Evolutionary conservation across 345 rosid genomes (phyloP).

Genomic region (Durio zibethinus): DNA sequence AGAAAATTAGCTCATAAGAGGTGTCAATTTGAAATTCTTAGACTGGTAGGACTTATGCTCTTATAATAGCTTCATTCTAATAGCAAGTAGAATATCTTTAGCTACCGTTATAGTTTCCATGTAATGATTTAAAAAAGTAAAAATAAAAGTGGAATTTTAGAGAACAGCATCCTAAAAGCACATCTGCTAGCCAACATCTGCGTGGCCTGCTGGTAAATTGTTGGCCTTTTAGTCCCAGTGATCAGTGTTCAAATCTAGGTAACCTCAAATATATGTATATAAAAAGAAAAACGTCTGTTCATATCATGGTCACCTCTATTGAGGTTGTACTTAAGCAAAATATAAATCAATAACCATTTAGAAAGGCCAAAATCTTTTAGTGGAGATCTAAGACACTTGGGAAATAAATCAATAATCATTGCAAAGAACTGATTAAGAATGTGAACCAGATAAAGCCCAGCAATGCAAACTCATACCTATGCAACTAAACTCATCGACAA

Average conservation of each 20-base stretch:
- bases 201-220: no score
- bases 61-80: neutral
- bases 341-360: neutral
- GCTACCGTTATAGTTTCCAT: neutral
- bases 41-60: neutral
- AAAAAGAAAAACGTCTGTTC: no score
- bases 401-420: neutral
- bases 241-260: no score
- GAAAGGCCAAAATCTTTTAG: neutral
- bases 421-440: neutral
- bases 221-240: no score
- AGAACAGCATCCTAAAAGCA: neutral
- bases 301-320: neutral
- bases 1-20: neutral
- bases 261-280: no score
- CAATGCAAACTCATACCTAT: conserved; percentile 50
- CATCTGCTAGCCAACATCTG: no score
- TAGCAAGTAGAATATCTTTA: neutral
- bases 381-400: neutral
- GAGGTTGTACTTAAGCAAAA: neutral
- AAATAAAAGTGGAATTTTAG: neutral
- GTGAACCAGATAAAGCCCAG: neutral
- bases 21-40: neutral
- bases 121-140: neutral
- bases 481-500: conserved; percentile 96